These are phyloP conservation scores for Yamadazyma conglobata DNA, from an alignment of 1,139 yeast genomes.

Conservation along the genomic window DNA sequence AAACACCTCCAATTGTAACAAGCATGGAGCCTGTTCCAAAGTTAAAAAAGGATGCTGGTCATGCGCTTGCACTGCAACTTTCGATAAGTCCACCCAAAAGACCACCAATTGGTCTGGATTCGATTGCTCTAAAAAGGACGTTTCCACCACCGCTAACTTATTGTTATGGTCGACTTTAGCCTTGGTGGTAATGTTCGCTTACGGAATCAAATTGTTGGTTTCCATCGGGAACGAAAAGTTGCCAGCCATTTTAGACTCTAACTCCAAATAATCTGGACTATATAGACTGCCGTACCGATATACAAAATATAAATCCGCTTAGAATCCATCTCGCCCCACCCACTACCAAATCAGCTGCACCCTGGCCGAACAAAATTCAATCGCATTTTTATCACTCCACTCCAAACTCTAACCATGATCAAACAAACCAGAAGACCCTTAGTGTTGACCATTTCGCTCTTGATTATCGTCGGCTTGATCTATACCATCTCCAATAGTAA, in stretches of 20 bases:
- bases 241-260: slow-evolving; percentile 64
- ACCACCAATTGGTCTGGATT: slow-evolving; percentile 68
- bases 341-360: no score
- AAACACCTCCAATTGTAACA: slow-evolving; percentile 54
- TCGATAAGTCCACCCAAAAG: slow-evolving; percentile 39
- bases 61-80: slow-evolving; percentile 57
- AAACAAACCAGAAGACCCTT: slow-evolving; percentile 15
- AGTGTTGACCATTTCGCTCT: slow-evolving; percentile 11
- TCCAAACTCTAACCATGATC: slow-evolving; percentile 10
- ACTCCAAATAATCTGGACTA: no score
- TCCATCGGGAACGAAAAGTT: slow-evolving; percentile 57
- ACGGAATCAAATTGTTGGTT: slow-evolving; percentile 53
- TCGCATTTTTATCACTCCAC: no score
- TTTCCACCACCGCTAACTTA: slow-evolving; percentile 60
- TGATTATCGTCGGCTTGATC: slow-evolving; percentile 12
- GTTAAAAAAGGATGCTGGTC: slow-evolving; percentile 44
- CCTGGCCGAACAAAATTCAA: no score
- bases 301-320: no score
- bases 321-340: no score
- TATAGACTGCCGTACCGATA: no score
- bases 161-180: slow-evolving; percentile 63
- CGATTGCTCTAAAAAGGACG: slow-evolving; percentile 64
- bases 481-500: slow-evolving; percentile 13
- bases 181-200: slow-evolving; percentile 42
- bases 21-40: slow-evolving; percentile 59